These are phyloP conservation scores for Heliamphora exappendiculata DNA, from an alignment of 148 eudicot species.

Conservation along the genomic window DNA sequence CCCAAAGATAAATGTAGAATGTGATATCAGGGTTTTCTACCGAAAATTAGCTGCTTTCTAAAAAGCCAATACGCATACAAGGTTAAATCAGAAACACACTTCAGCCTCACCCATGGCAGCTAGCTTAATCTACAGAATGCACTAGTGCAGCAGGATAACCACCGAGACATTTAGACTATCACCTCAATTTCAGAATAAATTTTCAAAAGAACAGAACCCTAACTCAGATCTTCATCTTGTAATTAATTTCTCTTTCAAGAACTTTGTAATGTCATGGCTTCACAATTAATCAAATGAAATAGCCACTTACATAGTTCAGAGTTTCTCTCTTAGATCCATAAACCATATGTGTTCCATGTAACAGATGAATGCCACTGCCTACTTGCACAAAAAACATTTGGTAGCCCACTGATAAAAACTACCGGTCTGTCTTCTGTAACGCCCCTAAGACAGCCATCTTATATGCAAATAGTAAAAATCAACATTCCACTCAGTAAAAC, in stretches of 20 bases:
- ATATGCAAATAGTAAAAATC: not conserved
- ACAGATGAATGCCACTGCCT: too few species aligned
- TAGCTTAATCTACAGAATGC: not conserved
- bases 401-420: too few species aligned
- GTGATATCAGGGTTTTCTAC: not conserved
- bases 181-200: not conserved
- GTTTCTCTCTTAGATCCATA: too few species aligned
- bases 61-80: not conserved
- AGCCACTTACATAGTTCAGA: not conserved
- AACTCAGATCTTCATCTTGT: not conserved
- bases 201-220: not conserved
- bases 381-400: too few species aligned
- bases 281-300: not conserved
- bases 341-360: too few species aligned
- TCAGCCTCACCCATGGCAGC: not conserved
- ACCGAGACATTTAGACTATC: too few species aligned
- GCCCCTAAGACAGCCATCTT: too few species aligned
- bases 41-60: not conserved
- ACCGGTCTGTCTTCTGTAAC: too few species aligned
- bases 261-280: not conserved
- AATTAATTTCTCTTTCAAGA: not conserved
- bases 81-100: not conserved
- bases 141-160: conserved; percentile 28
- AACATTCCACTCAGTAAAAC: not conserved
- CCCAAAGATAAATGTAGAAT: not conserved